Evolutionary conservation across 23 red algal species (phyloP), one percentile per base, ranked within the genome.

Genomic region (Agarophyton chilense): DNA sequence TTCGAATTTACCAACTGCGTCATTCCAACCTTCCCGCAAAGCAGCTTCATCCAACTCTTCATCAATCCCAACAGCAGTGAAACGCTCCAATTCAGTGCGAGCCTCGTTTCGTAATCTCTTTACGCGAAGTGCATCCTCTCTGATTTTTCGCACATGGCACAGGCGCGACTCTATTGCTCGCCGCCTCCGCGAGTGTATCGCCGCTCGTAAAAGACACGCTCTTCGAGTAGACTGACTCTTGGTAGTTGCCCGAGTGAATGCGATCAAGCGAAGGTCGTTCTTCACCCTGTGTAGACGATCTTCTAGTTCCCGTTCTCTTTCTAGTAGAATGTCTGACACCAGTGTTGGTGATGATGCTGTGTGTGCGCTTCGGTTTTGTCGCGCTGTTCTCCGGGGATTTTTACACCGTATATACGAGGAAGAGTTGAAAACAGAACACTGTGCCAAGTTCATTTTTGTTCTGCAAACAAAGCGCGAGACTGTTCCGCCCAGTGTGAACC

Each of bases 201-300:
- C 68, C 21, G 68, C 68, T 24, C 68, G 18, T 43, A 74, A 19
- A 28, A 74, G 68, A 47, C 68, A 74, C 11, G 68, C 68, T 45
- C 68, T 18, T 26, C 68, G 68, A 29, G 68, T 74, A 74, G 68
- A 74, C 68, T 43, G 40, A n/a, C 41, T 74, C 13, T 74, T 43
- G 38, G 68, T 74, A 2, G 68, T 74, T 16, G 68, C 68, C 22
- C 68, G 68, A 74, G 68, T 74, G 25, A 74, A 47, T 31, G 68
- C 68, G 4, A 74, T 49, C 16, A 74, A 29, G 0, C 68, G 68
- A 14, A 74, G 68, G 47, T 74, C 68, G 36, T 47, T 74, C 43
- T 74, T 74, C 68, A 74, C 68, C 24, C 68, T 47, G 38, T 74
- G 68, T 39, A 74, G 43, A 74, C 68, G 68, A 74, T 74, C 68